A percentile compares a stretch with the other conserved stretches of the same genome.
Evolutionary conservation across 257 asterid species (phyloP).

Genomic region (Ocimum tenuiflorum): DNA sequence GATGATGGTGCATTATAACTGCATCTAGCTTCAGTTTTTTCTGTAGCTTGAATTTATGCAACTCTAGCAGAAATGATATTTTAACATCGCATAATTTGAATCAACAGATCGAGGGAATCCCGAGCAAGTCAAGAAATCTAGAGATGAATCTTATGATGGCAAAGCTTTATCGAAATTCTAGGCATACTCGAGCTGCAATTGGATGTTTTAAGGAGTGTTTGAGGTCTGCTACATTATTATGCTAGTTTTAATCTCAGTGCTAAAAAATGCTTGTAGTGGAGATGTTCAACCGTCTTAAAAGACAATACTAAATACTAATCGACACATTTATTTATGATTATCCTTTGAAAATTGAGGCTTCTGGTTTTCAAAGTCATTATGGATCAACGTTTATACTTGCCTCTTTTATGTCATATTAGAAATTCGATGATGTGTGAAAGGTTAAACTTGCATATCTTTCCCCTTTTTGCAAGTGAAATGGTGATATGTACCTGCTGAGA

Average conservation of each 20-base stretch:
- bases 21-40: constrained; percentile 1
- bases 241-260: constrained; percentile 10
- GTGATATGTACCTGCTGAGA: neutral
- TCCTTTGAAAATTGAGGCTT: constrained; percentile 11
- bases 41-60: constrained; percentile 12
- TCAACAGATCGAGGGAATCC: constrained; percentile 85
- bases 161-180: constrained; percentile 80
- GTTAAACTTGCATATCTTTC: neutral
- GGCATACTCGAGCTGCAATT: constrained; percentile 85
- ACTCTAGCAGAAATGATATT: neutral
- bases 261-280: neutral
- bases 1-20: neutral
- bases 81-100: constrained; percentile 6
- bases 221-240: constrained; percentile 49
- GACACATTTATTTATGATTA: neutral
- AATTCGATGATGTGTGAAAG: constrained; percentile 6
- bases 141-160: constrained; percentile 91
- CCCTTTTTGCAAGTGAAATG: neutral
- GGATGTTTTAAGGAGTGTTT: constrained; percentile 88
- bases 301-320: neutral
- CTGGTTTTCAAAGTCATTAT: neutral
- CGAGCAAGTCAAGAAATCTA: constrained; percentile 79
- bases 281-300: constrained; percentile 1
- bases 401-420: neutral
- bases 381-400: neutral